Evolutionary conservation across 2,329 filamentous ascomycete genomes (phyloP).

Genomic region (Zymoseptoria pseudotritici): DNA sequence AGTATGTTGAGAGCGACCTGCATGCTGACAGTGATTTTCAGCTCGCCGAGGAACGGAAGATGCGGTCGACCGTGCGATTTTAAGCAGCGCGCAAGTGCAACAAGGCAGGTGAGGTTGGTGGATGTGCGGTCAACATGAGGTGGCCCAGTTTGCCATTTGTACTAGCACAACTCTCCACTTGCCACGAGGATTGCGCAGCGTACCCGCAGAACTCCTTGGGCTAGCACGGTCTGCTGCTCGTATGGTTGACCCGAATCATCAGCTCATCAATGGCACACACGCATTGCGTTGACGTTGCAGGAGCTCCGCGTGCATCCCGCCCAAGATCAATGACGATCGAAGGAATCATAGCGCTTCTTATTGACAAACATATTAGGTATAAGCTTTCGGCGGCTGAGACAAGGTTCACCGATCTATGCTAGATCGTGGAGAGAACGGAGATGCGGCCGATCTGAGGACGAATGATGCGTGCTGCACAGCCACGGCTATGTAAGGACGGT

Average conservation of each 20-base stretch:
- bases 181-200: not conserved
- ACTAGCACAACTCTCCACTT: not conserved
- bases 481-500: not conserved
- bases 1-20: slow-evolving; percentile 14
- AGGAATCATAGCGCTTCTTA: not conserved
- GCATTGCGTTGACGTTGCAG: not conserved
- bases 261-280: not conserved
- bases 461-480: not conserved
- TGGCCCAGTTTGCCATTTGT: not conserved
- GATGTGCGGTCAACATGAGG: not conserved
- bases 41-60: not conserved
- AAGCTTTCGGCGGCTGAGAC: not conserved
- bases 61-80: not conserved
- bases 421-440: not conserved
- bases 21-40: slow-evolving; percentile 1
- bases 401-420: not conserved
- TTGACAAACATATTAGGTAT: not conserved
- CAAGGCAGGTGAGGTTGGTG: not conserved
- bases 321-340: not conserved
- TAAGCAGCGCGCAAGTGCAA: not conserved
- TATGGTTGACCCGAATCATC: not conserved
- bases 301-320: not conserved
- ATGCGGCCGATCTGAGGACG: not conserved
- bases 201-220: not conserved
- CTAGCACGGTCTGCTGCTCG: not conserved